Percentiles rank a stretch among this genome's conserved stretches.
phyloP scores from a whole-genome alignment of 495 filamentous ascomycete genomes.

The Saxispiralis lemnorum region DNA sequence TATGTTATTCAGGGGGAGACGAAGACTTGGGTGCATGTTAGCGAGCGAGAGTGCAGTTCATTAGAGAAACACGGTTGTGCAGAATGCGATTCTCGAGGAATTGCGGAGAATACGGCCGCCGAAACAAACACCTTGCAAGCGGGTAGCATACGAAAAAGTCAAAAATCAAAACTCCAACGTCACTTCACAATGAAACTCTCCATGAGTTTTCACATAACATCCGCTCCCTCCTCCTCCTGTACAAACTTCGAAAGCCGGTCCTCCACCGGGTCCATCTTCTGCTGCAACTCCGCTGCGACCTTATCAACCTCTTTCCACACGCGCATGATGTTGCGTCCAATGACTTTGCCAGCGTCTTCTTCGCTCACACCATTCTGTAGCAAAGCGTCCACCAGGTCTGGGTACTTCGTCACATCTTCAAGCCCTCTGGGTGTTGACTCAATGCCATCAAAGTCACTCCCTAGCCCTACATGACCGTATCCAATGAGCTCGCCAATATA shows the following conservation, averaged over 20 bases:
- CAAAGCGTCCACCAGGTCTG: conserved; percentile 55
- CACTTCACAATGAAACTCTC: too few species aligned
- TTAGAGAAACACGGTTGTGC: too few species aligned
- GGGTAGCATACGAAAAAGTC: too few species aligned
- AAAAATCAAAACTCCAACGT: too few species aligned
- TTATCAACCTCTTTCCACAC: conserved; percentile 29
- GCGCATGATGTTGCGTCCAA: conserved; percentile 25
- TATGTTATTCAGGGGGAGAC: too few species aligned
- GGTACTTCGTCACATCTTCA: conserved; percentile 70
- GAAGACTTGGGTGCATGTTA: too few species aligned
- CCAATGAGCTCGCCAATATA: conserved; percentile 54
- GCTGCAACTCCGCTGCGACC: conserved; percentile 23
- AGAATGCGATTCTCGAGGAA: too few species aligned
- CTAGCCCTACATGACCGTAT: conserved; percentile 57
- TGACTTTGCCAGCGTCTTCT: conserved; percentile 23
- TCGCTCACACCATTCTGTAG: conserved; percentile 25
- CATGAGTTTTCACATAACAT: too few species aligned
- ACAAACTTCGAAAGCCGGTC: conserved; percentile 14
- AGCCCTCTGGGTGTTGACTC: conserved; percentile 38
- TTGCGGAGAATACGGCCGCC: too few species aligned
- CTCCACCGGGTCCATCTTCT: conserved; percentile 20
- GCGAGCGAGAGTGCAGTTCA: too few species aligned
- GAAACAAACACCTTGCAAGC: too few species aligned
- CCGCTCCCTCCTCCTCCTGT: too few species aligned
- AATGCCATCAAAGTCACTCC: conserved; percentile 57